phyloP scores from a whole-genome alignment of 345 rosid species.

The Linum lewisii region DNA sequence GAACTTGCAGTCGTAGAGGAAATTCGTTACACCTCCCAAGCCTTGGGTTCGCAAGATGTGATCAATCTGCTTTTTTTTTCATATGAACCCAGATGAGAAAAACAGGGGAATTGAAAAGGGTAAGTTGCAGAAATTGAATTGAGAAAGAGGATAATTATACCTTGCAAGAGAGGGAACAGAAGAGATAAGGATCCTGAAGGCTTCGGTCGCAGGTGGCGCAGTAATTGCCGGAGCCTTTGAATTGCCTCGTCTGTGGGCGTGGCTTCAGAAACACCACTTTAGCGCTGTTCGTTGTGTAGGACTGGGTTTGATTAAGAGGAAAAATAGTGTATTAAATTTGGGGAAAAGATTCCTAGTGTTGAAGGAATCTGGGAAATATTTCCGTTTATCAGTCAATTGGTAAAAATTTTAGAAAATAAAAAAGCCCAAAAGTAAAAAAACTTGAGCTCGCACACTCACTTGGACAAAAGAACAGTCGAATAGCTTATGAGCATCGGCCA shows the following conservation, averaged over 20 bases:
- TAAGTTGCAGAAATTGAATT: constrained; percentile 16
- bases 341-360: no score
- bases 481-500: no score
- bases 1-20: constrained; percentile 54
- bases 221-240: constrained; percentile 81
- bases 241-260: constrained; percentile 90
- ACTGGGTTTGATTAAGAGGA: no score
- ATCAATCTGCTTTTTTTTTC: constrained; percentile 58
- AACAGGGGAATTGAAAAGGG: constrained; percentile 3
- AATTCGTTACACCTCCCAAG: constrained; percentile 34
- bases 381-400: no score
- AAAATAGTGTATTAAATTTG: no score
- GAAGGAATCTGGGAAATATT: no score
- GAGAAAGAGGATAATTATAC: no score
- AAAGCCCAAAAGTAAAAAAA: no score
- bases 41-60: constrained; percentile 43
- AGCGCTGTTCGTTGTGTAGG: constrained; percentile 85
- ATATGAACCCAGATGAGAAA: constrained; percentile 10
- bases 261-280: constrained; percentile 95
- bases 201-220: constrained; percentile 94
- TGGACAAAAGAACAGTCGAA: no score
- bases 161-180: constrained; percentile 96
- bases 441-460: no score
- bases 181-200: constrained; percentile 84
- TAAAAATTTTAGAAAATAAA: no score